Conservation (phyloP, 2,329 filamentous ascomycete species). For the Alternaria sp. region DNA sequence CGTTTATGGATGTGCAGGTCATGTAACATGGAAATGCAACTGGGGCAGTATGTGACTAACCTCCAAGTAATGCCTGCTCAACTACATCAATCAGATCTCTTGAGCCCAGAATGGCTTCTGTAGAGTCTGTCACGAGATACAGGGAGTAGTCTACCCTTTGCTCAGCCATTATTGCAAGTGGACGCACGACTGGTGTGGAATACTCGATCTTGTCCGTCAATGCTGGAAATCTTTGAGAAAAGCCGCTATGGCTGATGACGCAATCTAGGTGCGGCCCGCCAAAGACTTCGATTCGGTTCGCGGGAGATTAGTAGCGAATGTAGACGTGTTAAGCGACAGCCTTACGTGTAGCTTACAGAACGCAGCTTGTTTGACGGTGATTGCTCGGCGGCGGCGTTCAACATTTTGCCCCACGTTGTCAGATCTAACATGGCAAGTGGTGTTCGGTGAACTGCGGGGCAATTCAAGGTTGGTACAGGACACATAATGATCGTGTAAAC, state of each 20-base stretch:
- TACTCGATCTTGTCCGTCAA: not conserved
- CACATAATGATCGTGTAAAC: not conserved
- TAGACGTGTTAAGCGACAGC: not conserved
- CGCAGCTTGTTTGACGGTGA: not conserved
- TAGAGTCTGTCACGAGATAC: constrained; percentile 94
- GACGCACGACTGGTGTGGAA: constrained; percentile 6
- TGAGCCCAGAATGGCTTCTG: constrained; percentile 79
- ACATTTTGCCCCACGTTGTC: not conserved
- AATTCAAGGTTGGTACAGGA: not conserved
- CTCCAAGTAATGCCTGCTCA: constrained; percentile 76
- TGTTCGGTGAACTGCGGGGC: constrained; percentile 3
- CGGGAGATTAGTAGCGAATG: constrained; percentile 1
- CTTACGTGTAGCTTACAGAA: not conserved
- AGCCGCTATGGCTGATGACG: constrained; percentile 8
- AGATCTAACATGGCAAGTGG: not conserved
- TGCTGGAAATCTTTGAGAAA: not conserved
- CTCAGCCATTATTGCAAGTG: constrained; percentile 37
- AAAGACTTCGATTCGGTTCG: constrained; percentile 2
- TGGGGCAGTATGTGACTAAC: constrained; percentile 50
- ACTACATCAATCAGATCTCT: constrained; percentile 78
- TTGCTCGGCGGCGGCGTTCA: not conserved
- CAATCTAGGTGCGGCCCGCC: constrained; percentile 5
- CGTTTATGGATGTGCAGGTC: not conserved
- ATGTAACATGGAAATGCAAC: not conserved
- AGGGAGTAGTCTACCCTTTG: constrained; percentile 76